Base-by-base conservation (phyloP, 83 land plant species). In the Picea mariana region DNA sequence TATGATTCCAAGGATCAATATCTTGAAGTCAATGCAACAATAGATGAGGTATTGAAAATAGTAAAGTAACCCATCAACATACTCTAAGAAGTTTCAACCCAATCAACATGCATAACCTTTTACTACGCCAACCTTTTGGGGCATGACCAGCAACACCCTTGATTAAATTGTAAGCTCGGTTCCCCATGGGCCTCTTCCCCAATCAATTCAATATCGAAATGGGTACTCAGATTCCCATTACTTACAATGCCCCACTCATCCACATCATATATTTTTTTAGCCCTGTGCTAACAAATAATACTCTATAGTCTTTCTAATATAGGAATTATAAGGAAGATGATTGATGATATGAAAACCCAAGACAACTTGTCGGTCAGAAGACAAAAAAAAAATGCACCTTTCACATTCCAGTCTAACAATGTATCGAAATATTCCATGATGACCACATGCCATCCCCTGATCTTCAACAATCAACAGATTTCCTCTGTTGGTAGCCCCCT, bases 251-350 rank as follows among this genome's bases (percentile, higher is more conserved):
- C 91, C 0, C 88, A 87, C 80, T 89, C 93, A 80, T 97, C 99
- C 9, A 90, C 98, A 75, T 97, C 99, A 75, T 88, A 97, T 79
- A 97, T 95, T 81, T 81, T 88, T 75, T 85, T 86, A 0, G 99
- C 99, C 31, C 99, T 98, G 73, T 97, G 99, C 82, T 91, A 9
- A 98, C 99, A 81, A 93, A 97, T 52, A 84, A 80, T 97, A 97
- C 67, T 98, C 98, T 61, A 92, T 87, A 71, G 75, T 86, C 80
- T 97, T 97, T 80, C 99, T 82, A 58, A 91, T 85, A 78, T 81
- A 92, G 2, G 98, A 95, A 72, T 86, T 86, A 78, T 91, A 88
- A 9, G 96, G 96, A 16, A 97, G 86, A 83, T 82, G 83, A 52
- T 88, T 87, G 44, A 86, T 73, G 40, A 92, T 85, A n/a, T 96